Evolutionary conservation across 116 monocot genomes (phyloP).

Genomic region (Dioscorea cayenensis): DNA sequence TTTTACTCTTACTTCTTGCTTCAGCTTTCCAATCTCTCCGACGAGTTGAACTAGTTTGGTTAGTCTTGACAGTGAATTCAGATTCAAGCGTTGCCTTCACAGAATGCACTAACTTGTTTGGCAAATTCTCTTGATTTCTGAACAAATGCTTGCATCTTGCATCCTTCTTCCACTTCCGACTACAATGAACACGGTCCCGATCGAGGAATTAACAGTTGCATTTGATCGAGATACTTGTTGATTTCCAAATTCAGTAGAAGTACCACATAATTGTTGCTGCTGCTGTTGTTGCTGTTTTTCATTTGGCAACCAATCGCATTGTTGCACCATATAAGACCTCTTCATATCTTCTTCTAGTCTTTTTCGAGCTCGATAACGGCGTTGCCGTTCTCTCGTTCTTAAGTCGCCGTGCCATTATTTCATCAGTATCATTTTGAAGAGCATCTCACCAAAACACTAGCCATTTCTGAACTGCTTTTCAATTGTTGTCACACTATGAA

Average conservation of each 20-base stretch:
- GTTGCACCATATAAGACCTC: slow-evolving; percentile 10
- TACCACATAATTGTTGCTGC: not conserved
- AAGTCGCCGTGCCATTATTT: slow-evolving; percentile 26
- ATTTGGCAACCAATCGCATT: not conserved
- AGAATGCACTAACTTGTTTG: not conserved
- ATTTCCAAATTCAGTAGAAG: not conserved
- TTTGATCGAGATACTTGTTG: not conserved
- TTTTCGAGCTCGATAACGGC: slow-evolving; percentile 56
- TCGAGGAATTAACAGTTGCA: not conserved
- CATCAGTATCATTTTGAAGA: not conserved
- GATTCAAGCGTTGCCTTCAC: not conserved
- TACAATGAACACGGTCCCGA: slow-evolving; percentile 13
- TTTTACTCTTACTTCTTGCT: slow-evolving; percentile 26
- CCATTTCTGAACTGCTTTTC: not conserved
- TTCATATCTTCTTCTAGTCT: slow-evolving; percentile 41
- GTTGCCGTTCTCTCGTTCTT: slow-evolving; percentile 65
- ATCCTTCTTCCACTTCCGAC: slow-evolving; percentile 52
- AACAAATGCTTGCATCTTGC: slow-evolving; percentile 27
- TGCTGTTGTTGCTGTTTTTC: not conserved
- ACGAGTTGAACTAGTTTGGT: not conserved
- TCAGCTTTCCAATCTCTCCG: slow-evolving; percentile 53
- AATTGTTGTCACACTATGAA: not conserved
- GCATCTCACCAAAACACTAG: not conserved
- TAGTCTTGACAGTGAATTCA: not conserved
- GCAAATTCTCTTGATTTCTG: not conserved